Conservation (phyloP, 495 filamentous ascomycete genomes). For the Cladorrhinum samala region DNA sequence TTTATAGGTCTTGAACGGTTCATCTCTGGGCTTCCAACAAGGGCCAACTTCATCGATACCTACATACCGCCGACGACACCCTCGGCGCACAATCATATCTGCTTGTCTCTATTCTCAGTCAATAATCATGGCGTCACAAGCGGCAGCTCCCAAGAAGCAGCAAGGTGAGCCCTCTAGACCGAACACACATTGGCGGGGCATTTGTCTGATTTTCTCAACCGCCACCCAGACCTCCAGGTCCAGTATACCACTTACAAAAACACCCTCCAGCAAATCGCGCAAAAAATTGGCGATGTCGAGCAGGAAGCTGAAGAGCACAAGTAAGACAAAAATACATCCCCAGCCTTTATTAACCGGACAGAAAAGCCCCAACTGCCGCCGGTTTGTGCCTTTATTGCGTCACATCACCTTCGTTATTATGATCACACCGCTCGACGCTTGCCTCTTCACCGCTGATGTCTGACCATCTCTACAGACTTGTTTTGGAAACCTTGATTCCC, state of each 20-base stretch:
- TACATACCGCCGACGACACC: neutral
- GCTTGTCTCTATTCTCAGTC: neutral
- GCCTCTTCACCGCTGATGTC: slow-evolving; percentile 28
- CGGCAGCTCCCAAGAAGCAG: slow-evolving; percentile 59
- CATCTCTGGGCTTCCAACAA: neutral
- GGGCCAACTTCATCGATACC: neutral
- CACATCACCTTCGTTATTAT: slow-evolving; percentile 17
- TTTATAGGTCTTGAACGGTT: neutral
- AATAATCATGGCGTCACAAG: slow-evolving; percentile 36
- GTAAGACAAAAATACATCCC: slow-evolving; percentile 54
- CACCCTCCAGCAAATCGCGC: slow-evolving; percentile 83
- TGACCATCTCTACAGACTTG: slow-evolving; percentile 59
- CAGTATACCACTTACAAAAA: slow-evolving; percentile 97
- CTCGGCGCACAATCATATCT: too few species aligned
- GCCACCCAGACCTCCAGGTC: slow-evolving; percentile 70
- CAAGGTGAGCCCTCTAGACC: slow-evolving; percentile 59
- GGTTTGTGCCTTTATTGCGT: slow-evolving; percentile 12
- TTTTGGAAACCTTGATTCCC: slow-evolving; percentile 86
- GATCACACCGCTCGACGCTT: slow-evolving; percentile 32
- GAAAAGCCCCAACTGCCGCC: too few species aligned
- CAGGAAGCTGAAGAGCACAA: slow-evolving; percentile 97
- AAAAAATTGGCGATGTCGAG: slow-evolving; percentile 95
- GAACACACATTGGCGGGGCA: too few species aligned
- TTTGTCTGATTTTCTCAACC: slow-evolving; percentile 16
- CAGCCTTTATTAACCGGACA: slow-evolving; percentile 7